Evolutionary conservation across 2,329 filamentous ascomycete species (phyloP).

Genomic region (Microsporum ferrugineum): DNA sequence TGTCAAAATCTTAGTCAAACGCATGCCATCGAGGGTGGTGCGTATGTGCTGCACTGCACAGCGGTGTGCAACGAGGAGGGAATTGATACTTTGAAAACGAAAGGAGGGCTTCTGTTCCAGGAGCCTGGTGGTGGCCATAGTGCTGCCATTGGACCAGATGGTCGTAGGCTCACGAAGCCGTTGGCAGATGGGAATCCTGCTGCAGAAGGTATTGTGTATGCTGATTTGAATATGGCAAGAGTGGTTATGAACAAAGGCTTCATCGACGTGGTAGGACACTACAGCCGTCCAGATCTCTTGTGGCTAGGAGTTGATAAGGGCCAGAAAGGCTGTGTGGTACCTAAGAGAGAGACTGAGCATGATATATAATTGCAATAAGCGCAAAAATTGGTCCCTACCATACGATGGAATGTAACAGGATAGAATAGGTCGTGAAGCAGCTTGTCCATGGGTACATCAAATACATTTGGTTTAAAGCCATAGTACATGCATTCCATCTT

Average conservation of each 20-base stretch:
- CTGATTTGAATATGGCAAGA: constrained; percentile 37
- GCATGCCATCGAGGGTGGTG: constrained; percentile 46
- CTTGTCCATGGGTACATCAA: no score
- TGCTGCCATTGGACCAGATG: constrained; percentile 43
- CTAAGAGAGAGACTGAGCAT: background rate
- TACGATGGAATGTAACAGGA: no score
- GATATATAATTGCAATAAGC: background rate
- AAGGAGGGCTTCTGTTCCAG: constrained; percentile 32
- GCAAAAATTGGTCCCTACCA: no score
- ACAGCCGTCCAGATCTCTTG: constrained; percentile 41
- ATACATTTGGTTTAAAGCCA: no score
- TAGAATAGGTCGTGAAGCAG: no score
- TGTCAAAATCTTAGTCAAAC: constrained; percentile 37
- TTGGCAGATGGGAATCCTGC: constrained; percentile 21
- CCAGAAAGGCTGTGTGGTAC: background rate
- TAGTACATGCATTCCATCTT: no score
- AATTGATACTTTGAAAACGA: constrained; percentile 34
- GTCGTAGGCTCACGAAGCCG: constrained; percentile 33
- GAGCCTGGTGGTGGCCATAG: constrained; percentile 35
- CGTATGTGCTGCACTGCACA: constrained; percentile 46
- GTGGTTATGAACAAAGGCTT: constrained; percentile 34
- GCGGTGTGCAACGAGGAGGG: constrained; percentile 38
- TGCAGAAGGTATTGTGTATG: constrained; percentile 39
- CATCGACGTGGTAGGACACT: constrained; percentile 40
- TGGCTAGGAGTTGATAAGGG: constrained; percentile 31